phyloP scores from a whole-genome alignment of 371 early-diverging fungal genomes.

The Mucor piriformis region DNA sequence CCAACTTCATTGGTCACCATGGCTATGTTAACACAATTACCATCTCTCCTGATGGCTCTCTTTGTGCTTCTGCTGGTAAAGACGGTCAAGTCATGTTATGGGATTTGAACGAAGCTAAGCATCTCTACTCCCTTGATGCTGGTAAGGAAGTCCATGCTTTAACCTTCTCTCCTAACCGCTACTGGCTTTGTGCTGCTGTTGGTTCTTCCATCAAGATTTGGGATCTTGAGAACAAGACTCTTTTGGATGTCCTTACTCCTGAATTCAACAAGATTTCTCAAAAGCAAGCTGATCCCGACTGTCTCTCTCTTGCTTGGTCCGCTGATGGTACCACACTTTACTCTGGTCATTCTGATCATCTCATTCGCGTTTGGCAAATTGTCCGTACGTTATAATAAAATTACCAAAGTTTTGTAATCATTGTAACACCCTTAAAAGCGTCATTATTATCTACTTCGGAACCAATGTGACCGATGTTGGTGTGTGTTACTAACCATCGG shows the following conservation, averaged over 20 bases:
- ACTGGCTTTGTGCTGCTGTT: slow-evolving; percentile 99
- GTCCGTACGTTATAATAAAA: slow-evolving; percentile 54
- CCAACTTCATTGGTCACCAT: slow-evolving; percentile 97
- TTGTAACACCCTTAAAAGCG: no score
- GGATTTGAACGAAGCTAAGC: slow-evolving; percentile 98
- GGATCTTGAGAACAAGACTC: slow-evolving; percentile 95
- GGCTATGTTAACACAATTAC: slow-evolving; percentile 96
- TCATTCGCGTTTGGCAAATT: slow-evolving; percentile 91
- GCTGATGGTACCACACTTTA: slow-evolving; percentile 95
- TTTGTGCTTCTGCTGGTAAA: slow-evolving; percentile 98
- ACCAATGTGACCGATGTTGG: no score
- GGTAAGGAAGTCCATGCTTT: slow-evolving; percentile 91
- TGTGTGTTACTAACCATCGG: no score
- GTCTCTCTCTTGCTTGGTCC: slow-evolving; percentile 95
- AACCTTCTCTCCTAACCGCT: slow-evolving; percentile 97
- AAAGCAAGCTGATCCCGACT: slow-evolving; percentile 71
- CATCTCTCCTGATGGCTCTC: slow-evolving; percentile 98
- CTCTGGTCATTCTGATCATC: slow-evolving; percentile 95
- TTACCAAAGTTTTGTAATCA: no score
- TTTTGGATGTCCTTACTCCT: slow-evolving; percentile 91
- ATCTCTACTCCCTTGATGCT: slow-evolving; percentile 96
- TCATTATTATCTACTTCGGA: no score
- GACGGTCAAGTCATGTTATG: slow-evolving; percentile 98
- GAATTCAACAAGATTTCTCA: slow-evolving; percentile 70
- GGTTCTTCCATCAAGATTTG: slow-evolving; percentile 94